Evolutionary conservation across 2,329 filamentous ascomycete species (phyloP).

Genomic region (Neospermospora avenae): DNA sequence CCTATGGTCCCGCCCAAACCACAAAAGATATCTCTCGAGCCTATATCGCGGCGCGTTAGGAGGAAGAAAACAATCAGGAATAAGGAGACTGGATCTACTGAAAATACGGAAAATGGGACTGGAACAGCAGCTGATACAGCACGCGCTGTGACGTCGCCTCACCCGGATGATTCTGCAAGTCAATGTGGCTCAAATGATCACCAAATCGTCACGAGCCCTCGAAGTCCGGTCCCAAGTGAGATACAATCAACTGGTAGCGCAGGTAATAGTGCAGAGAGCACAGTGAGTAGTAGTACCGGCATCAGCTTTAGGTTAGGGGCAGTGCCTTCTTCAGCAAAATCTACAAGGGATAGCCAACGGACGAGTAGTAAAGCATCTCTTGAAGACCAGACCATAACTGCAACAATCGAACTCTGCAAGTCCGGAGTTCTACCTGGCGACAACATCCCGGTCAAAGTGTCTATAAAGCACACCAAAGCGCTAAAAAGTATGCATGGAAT

Average conservation of each 20-base stretch:
- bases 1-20: constrained; percentile 70
- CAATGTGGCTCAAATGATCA: constrained; percentile 37
- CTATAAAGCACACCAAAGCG: constrained; percentile 81
- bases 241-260: constrained; percentile 66
- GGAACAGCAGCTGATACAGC: constrained; percentile 25
- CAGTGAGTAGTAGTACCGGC: constrained; percentile 37
- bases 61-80: constrained; percentile 37
- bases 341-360: constrained; percentile 45
- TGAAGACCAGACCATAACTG: constrained; percentile 78
- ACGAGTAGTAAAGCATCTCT: constrained; percentile 50
- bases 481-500: constrained; percentile 91
- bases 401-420: constrained; percentile 76
- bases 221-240: constrained; percentile 48
- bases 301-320: constrained; percentile 43
- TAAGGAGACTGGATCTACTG: constrained; percentile 22
- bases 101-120: constrained; percentile 22
- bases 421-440: constrained; percentile 87
- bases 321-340: constrained; percentile 36
- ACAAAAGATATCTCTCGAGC: constrained; percentile 81
- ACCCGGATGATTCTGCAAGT: constrained; percentile 34
- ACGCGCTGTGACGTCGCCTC: constrained; percentile 23
- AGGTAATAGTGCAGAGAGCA: constrained; percentile 69
- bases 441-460: constrained; percentile 72
- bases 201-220: constrained; percentile 41
- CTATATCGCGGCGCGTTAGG: constrained; percentile 69